Evolutionary conservation across 305 asterid genomes (phyloP).

Genomic region (Salvia sclarea): DNA sequence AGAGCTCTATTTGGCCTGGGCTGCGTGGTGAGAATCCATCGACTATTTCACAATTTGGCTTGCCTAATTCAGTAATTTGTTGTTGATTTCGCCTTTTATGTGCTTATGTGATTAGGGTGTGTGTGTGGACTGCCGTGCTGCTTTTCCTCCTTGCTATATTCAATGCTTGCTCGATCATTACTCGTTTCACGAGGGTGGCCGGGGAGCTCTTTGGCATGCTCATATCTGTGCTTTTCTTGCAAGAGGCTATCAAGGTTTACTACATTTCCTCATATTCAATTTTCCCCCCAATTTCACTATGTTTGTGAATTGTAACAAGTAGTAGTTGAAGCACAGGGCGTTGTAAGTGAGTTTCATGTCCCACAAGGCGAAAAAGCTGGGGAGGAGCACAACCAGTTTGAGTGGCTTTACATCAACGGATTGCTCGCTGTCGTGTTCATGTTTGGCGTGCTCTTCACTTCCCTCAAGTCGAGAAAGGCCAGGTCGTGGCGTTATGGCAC

Average conservation of each 20-base stretch:
- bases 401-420: slow-evolving; percentile 76
- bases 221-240: slow-evolving; percentile 67
- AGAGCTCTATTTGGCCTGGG: slow-evolving; percentile 79
- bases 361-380: slow-evolving; percentile 50
- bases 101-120: slow-evolving; percentile 63
- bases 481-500: slow-evolving; percentile 81
- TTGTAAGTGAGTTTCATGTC: slow-evolving; percentile 55
- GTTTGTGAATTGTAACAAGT: not conserved
- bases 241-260: slow-evolving; percentile 78
- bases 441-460: slow-evolving; percentile 57
- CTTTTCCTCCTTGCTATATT: slow-evolving; percentile 70
- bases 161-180: slow-evolving; percentile 61
- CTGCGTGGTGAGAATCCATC: slow-evolving; percentile 57
- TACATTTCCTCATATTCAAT: not conserved
- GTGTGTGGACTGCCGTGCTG: slow-evolving; percentile 79
- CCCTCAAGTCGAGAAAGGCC: slow-evolving; percentile 59
- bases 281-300: not conserved
- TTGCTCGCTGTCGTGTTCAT: slow-evolving; percentile 68
- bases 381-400: slow-evolving; percentile 44
- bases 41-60: not conserved
- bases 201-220: slow-evolving; percentile 92
- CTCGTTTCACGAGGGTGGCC: slow-evolving; percentile 74
- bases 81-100: not conserved
- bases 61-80: not conserved
- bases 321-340: slow-evolving; percentile 44